Evolutionary conservation across 2,329 filamentous ascomycete genomes (phyloP).

Genomic region (Pyrenophora graminea): DNA sequence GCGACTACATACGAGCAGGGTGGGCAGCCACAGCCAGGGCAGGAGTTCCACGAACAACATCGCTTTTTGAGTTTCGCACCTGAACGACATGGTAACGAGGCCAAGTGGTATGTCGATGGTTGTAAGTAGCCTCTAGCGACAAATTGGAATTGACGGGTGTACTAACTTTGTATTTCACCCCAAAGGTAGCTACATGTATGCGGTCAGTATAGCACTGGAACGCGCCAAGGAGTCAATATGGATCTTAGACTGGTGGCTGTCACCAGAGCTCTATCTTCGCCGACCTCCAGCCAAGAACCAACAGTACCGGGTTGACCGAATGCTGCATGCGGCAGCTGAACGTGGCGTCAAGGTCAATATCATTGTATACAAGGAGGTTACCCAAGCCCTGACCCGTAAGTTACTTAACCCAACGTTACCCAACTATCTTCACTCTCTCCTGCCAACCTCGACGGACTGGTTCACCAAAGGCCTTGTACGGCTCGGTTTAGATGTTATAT

Average conservation of each 20-base stretch:
- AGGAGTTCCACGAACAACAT: slow-evolving; percentile 52
- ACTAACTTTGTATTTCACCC: no score
- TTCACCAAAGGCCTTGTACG: slow-evolving; percentile 49
- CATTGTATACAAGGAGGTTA: slow-evolving; percentile 87
- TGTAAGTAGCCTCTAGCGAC: slow-evolving; percentile 1
- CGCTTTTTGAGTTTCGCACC: slow-evolving; percentile 71
- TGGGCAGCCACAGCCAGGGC: slow-evolving; percentile 30
- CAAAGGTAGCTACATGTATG: slow-evolving; percentile 69
- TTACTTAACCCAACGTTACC: slow-evolving; percentile 51
- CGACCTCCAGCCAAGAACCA: slow-evolving; percentile 81
- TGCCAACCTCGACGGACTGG: slow-evolving; percentile 47
- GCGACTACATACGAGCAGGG: slow-evolving; percentile 28
- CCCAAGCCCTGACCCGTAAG: slow-evolving; percentile 78
- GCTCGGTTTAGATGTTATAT: slow-evolving; percentile 50
- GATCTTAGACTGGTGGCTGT: slow-evolving; percentile 89
- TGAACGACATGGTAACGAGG: slow-evolving; percentile 69
- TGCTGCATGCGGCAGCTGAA: slow-evolving; percentile 80
- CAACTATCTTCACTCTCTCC: slow-evolving; percentile 50
- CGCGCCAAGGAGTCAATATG: slow-evolving; percentile 76
- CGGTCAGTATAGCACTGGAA: slow-evolving; percentile 78
- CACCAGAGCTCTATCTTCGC: slow-evolving; percentile 83
- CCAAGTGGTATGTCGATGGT: slow-evolving; percentile 85
- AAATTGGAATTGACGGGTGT: background rate
- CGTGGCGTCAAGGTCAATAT: slow-evolving; percentile 82
- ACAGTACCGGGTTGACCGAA: slow-evolving; percentile 79